Evolutionary conservation across 495 filamentous ascomycete species (phyloP).

Genomic region (Tuber brumale): DNA sequence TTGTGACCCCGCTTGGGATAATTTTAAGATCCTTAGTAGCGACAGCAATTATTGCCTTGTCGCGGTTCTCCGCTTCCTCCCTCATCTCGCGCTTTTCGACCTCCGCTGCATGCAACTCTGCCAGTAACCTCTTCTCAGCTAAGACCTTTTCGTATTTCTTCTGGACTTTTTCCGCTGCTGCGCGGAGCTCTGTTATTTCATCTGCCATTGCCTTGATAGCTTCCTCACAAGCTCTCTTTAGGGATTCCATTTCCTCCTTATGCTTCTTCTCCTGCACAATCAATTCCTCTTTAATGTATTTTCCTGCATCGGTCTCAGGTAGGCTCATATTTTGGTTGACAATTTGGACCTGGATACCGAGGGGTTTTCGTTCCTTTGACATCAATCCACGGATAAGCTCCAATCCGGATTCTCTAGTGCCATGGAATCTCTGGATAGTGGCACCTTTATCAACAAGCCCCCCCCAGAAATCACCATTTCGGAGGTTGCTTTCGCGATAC

Average conservation of each 20-base stretch:
- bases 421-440: constrained; percentile 33
- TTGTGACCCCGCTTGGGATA: neutral
- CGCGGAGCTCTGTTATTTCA: neutral
- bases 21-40: neutral
- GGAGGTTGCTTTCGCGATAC: constrained; percentile 43
- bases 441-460: constrained; percentile 39
- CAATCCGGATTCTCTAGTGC: constrained; percentile 40
- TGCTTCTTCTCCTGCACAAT: constrained; percentile 14
- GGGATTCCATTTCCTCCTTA: neutral
- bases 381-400: constrained; percentile 33
- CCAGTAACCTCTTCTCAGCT: neutral
- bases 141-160: neutral
- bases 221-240: neutral
- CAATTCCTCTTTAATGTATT: constrained; percentile 40
- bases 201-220: too few relatives aligned
- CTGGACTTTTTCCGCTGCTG: rapidly evolving
- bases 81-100: too few relatives aligned
- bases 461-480: constrained; percentile 45
- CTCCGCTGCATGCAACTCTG: neutral
- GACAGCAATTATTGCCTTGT: neutral
- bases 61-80: neutral
- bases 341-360: constrained; percentile 45
- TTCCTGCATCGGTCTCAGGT: constrained; percentile 43
- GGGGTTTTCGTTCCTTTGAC: constrained; percentile 20
- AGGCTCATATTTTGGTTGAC: constrained; percentile 39